A percentile compares a stretch with the other conserved stretches of the same genome.
Evolutionary conservation across 768 basidiomycete species (phyloP).

Genomic region (Lactarius trivialis): DNA sequence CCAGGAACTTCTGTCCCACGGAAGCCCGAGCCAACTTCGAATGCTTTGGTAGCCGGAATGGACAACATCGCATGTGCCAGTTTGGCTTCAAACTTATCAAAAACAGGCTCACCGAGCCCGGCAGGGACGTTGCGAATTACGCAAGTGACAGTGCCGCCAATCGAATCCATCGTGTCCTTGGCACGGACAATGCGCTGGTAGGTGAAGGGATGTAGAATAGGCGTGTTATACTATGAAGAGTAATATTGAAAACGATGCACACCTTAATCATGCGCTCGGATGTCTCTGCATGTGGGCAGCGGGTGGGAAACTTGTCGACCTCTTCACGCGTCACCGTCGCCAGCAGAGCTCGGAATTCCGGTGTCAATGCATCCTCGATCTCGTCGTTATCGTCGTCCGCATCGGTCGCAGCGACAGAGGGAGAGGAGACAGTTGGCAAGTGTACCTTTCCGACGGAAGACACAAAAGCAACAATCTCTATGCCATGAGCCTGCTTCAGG

Average conservation of each 20-base stretch:
- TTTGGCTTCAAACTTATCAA: slow-evolving; percentile 96
- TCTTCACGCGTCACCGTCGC: slow-evolving; percentile 74
- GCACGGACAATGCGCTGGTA: slow-evolving; percentile 85
- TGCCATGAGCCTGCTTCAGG: slow-evolving; percentile 75
- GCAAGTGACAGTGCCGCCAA: slow-evolving; percentile 97
- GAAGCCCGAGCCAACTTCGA: slow-evolving; percentile 97
- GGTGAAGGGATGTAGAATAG: not conserved
- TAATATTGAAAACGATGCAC: not conserved
- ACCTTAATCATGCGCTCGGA: slow-evolving; percentile 89
- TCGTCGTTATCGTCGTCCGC: slow-evolving; percentile 55
- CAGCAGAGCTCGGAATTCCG: slow-evolving; percentile 78
- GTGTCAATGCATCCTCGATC: slow-evolving; percentile 66
- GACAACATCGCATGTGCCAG: slow-evolving; percentile 98
- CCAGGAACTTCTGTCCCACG: slow-evolving; percentile 90
- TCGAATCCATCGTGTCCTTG: slow-evolving; percentile 86
- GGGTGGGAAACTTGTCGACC: slow-evolving; percentile 79
- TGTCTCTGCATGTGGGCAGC: slow-evolving; percentile 88
- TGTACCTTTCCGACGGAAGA: slow-evolving; percentile 92
- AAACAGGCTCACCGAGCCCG: slow-evolving; percentile 94
- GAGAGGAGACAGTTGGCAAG: slow-evolving; percentile 48
- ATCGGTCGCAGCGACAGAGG: slow-evolving; percentile 34
- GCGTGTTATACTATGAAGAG: slow-evolving; percentile 2
- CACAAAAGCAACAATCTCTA: slow-evolving; percentile 96
- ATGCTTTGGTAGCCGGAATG: slow-evolving; percentile 96
- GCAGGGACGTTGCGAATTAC: slow-evolving; percentile 86